Percentiles rank a stretch among this genome's conserved stretches.
phyloP scores from a whole-genome alignment of 2,329 filamentous ascomycete genomes.

The Bipolaris victoriae region DNA sequence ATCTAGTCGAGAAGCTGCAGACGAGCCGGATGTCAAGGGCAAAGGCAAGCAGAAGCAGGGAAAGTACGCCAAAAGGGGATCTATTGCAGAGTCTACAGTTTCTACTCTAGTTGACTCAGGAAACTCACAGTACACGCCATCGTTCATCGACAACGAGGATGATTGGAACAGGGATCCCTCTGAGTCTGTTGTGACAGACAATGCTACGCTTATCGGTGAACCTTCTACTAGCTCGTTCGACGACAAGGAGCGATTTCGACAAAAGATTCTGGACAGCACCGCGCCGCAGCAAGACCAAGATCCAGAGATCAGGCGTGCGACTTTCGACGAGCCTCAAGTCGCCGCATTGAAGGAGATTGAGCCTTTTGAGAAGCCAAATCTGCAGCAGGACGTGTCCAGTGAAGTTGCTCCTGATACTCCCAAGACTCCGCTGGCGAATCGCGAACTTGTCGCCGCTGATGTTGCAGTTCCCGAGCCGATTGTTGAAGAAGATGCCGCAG shows the following conservation, averaged over 20 bases:
- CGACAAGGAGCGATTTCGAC: conserved; percentile 29
- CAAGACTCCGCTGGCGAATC: background rate
- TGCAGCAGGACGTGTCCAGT: background rate
- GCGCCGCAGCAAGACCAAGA: conserved; percentile 21
- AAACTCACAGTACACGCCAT: conserved; percentile 26
- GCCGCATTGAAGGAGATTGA: background rate
- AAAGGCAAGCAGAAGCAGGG: conserved; percentile 36
- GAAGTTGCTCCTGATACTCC: conserved; percentile 16
- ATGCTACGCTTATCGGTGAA: conserved; percentile 43
- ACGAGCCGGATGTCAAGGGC: conserved; percentile 23
- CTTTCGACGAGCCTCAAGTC: conserved; percentile 4
- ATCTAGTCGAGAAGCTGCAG: conserved; percentile 11
- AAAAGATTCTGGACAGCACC: conserved; percentile 40
- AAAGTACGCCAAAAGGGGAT: conserved; percentile 41
- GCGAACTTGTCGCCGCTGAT: background rate
- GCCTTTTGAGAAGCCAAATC: background rate
- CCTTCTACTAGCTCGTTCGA: conserved; percentile 16
- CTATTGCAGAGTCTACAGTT: conserved; percentile 7
- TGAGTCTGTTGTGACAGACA: conserved; percentile 37
- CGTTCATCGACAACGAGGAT: conserved; percentile 41
- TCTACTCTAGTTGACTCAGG: conserved; percentile 9
- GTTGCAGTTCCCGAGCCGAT: background rate
- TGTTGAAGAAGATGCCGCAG: background rate
- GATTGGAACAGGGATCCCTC: conserved; percentile 37
- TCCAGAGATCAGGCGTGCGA: conserved; percentile 22